Evolutionary conservation across 2,329 filamentous ascomycete genomes (phyloP).

Genomic region (Colletotrichum sp.): DNA sequence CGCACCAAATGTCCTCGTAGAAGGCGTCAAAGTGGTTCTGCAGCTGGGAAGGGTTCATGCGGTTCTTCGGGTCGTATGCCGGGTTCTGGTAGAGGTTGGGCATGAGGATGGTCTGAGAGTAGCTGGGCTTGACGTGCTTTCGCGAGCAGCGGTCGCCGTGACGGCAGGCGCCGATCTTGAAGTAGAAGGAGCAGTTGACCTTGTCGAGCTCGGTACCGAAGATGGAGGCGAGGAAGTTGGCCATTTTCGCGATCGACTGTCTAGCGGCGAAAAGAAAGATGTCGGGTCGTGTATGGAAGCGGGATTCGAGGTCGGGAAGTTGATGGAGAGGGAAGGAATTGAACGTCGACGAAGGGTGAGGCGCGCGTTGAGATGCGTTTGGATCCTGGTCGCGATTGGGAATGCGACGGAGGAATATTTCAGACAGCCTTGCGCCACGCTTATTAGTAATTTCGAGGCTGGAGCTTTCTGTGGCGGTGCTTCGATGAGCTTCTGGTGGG

Average conservation of each 20-base stretch:
- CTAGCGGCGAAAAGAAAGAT: neutral
- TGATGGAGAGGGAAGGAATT: neutral
- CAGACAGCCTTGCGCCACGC: slow-evolving; percentile 18
- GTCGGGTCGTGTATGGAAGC: neutral
- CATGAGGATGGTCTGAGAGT: slow-evolving; percentile 96
- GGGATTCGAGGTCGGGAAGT: neutral
- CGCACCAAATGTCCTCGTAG: slow-evolving; percentile 99
- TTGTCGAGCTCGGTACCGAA: slow-evolving; percentile 99
- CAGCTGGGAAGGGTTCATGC: slow-evolving; percentile 94
- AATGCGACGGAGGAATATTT: slow-evolving; percentile 15
- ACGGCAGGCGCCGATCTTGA: slow-evolving; percentile 96
- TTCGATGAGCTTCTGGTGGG: neutral
- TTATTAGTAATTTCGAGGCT: slow-evolving; percentile 16
- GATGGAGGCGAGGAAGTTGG: slow-evolving; percentile 98
- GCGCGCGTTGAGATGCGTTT: neutral
- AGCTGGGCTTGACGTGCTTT: slow-evolving; percentile 99
- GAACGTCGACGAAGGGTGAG: neutral
- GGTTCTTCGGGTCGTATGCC: slow-evolving; percentile 93
- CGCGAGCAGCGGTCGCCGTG: slow-evolving; percentile 98
- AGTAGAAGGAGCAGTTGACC: slow-evolving; percentile 99
- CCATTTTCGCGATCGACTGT: slow-evolving; percentile 63
- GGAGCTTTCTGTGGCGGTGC: neutral
- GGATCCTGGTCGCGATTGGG: slow-evolving; percentile 1
- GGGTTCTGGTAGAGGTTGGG: slow-evolving; percentile 99
- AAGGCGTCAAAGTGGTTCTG: slow-evolving; percentile 99